phyloP scores from a whole-genome alignment of 1,139 yeast species.

The Chernovozyma aurita region DNA sequence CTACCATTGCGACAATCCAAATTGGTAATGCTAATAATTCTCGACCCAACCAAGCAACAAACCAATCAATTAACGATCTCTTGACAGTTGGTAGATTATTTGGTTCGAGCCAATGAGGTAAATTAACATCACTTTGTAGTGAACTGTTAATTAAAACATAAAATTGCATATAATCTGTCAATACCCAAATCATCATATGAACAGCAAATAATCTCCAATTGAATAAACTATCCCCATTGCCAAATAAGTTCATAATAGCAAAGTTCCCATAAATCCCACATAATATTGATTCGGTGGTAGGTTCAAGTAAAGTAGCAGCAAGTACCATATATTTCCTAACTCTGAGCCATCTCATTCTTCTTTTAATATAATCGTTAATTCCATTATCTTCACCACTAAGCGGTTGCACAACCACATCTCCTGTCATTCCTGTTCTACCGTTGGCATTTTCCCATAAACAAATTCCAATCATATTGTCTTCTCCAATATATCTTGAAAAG shows the following conservation, averaged over 20 bases:
- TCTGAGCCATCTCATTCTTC: conserved; percentile 82
- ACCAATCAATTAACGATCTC: conserved; percentile 20
- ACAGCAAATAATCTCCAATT: conserved; percentile 34
- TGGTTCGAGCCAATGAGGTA: conserved; percentile 28
- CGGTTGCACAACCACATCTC: conserved; percentile 80
- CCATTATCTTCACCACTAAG: conserved; percentile 46
- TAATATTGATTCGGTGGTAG: conserved; percentile 75
- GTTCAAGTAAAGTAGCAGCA: conserved; percentile 80
- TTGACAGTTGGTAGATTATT: conserved; percentile 11
- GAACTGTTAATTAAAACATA: conserved; percentile 33
- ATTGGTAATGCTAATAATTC: conserved; percentile 78
- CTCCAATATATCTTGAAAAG: conserved; percentile 83
- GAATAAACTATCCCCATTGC: conserved; percentile 19
- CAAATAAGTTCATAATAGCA: conserved; percentile 47
- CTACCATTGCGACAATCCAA: conserved; percentile 78
- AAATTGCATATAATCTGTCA: conserved; percentile 60
- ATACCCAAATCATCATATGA: conserved; percentile 63
- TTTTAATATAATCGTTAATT: conserved; percentile 51
- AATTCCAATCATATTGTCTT: conserved; percentile 89
- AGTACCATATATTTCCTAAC: conserved; percentile 89
- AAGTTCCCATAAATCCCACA: conserved; percentile 66
- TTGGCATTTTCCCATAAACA: conserved; percentile 69
- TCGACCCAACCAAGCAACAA: conserved; percentile 56
- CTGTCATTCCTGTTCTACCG: conserved; percentile 74
- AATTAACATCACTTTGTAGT: conserved; percentile 11